Evolutionary conservation across 2,329 filamentous ascomycete genomes (phyloP), one percentile per base, ranked within the genome.

Genomic region (Ophiostoma perfectum): DNA sequence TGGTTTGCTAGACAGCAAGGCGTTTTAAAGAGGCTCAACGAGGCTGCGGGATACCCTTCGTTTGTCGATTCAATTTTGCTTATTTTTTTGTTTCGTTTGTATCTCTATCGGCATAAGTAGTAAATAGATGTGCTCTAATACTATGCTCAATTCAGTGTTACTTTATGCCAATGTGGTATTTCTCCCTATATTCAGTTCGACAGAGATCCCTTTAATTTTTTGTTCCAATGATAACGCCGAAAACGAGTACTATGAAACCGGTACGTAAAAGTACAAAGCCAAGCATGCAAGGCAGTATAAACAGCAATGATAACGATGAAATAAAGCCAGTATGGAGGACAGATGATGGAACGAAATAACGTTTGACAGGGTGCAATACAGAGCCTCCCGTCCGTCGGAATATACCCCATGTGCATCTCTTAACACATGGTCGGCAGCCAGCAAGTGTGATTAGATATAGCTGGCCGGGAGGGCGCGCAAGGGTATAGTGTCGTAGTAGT

Each of bases 121-220:
- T 6, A 5, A 11, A 60, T 60, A 38, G 27, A 44, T 44, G 42
- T 44, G 27, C 27, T 27, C 27, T 27, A 27, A 27, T 45, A 45
- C 42, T 45, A 11, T 45, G n/a, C 47, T 18, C 47, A 18, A 16
- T 8, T 18, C 4, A 52, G n/a, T 8, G 16, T 9, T n/a, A 52
- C n/a, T 8, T 18, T 14, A 12, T 52, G 3, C 49, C 27, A 55
- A 55, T 55, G 18, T 16, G 45, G n/a, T 47, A 9, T n/a, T 55
- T 55, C 49, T 55, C 36, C 58, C 36, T 62, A 62, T 62, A 42
- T 63, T 63, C 55, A 41, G 58, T 63, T 63, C 38, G 58, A 39
- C 39, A 39, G 60, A 63, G 60, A 63, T 63, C 38, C 60, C 60
- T 63, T 63, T 63, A 7, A 18, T 63, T 63, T 63, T 44, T 42